A percentile compares a stretch with the other conserved stretches of the same genome.
These are phyloP conservation scores for Teunomyces panamensis DNA, from an alignment of 805 yeast genomes.

Conservation along the genomic window DNA sequence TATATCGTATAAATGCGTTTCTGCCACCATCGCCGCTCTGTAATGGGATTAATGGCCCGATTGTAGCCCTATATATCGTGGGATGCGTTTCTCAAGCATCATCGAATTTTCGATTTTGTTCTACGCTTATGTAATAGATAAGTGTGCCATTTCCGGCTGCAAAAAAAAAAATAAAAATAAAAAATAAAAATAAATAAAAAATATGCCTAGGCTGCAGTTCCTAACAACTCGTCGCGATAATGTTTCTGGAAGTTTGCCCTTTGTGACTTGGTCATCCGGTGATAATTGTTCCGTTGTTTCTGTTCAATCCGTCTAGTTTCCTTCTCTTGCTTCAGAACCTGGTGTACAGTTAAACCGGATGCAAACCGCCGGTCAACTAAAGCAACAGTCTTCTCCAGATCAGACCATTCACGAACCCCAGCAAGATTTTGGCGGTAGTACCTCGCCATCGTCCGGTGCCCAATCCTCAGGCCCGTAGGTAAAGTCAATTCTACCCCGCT, in stretches of 20 bases:
- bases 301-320: slow-evolving; percentile 21
- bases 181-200: neutral
- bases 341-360: slow-evolving; percentile 30
- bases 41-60: too few species aligned
- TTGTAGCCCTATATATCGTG: neutral
- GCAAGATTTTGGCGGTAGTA: slow-evolving; percentile 62
- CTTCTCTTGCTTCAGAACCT: slow-evolving; percentile 34
- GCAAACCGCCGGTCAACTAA: slow-evolving; percentile 63
- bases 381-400: slow-evolving; percentile 71
- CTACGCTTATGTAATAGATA: slow-evolving; percentile 10
- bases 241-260: slow-evolving; percentile 35
- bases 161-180: neutral
- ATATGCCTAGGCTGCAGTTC: slow-evolving; percentile 12
- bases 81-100: neutral
- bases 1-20: slow-evolving; percentile 34
- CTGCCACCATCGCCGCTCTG: slow-evolving; percentile 8
- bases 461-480: slow-evolving; percentile 76
- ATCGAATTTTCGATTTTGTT: slow-evolving; percentile 16
- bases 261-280: slow-evolving; percentile 23
- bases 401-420: slow-evolving; percentile 38
- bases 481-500: slow-evolving; percentile 66
- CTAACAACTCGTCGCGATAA: slow-evolving; percentile 70
- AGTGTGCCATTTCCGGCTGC: neutral
- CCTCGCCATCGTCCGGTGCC: slow-evolving; percentile 75
- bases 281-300: slow-evolving; percentile 21